Conservation (phyloP, 1,139 yeast species). For the Hyphopichia pseudoburtonii region DNA sequence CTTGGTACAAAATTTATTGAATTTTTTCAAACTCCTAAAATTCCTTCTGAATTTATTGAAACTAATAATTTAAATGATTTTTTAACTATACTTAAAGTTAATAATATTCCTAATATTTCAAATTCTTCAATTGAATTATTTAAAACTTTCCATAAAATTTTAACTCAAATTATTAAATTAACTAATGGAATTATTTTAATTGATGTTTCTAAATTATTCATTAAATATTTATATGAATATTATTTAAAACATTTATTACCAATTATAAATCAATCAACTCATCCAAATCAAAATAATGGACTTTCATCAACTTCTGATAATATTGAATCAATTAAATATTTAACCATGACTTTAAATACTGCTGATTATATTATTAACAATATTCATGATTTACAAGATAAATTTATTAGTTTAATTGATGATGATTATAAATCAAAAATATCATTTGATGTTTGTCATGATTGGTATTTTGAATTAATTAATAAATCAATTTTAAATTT, state of each 20-base stretch:
- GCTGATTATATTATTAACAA: constrained; percentile 87
- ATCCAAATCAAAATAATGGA: constrained; percentile 5
- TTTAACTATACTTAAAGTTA: constrained; percentile 35
- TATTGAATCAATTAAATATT: constrained; percentile 61
- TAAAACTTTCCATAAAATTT: constrained; percentile 66
- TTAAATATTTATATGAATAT: constrained; percentile 66
- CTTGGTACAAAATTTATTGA: constrained; percentile 63
- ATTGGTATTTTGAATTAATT: constrained; percentile 57
- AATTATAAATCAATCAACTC: constrained; percentile 10
- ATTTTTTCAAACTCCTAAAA: constrained; percentile 51
- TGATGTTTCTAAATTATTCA: constrained; percentile 64
- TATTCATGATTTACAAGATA: constrained; percentile 71
- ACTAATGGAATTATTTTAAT: constrained; percentile 68
- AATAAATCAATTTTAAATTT: constrained; percentile 58
- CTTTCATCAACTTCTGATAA: constrained; percentile 9
- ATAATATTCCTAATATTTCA: constrained; percentile 58
- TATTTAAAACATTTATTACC: constrained; percentile 61
- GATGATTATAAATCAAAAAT: constrained; percentile 31
- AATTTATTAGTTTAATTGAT: constrained; percentile 50
- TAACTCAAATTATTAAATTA: constrained; percentile 74
- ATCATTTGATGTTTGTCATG: constrained; percentile 57
- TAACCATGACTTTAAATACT: constrained; percentile 78
- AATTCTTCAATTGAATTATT: constrained; percentile 88
- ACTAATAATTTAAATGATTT: constrained; percentile 25
- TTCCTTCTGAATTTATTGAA: constrained; percentile 37